phyloP scores from a whole-genome alignment of 176 grass and related monocot genomes.

The Oryza meridionalis region DNA sequence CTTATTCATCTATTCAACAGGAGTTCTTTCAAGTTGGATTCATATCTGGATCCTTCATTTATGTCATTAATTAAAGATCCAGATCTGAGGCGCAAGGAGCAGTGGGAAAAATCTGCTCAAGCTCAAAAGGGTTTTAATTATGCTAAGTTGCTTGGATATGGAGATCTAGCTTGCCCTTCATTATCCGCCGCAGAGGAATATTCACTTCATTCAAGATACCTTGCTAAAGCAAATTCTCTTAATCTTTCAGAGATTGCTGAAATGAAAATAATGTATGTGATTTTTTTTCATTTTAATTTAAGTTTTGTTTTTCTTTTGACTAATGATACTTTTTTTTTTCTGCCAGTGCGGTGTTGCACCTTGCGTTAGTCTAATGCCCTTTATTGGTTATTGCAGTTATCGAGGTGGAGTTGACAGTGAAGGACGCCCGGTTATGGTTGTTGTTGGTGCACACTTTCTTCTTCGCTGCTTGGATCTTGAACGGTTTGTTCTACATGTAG shows the following conservation, averaged over 20 bases:
- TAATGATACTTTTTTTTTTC: neutral
- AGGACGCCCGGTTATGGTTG: slow-evolving; percentile 86
- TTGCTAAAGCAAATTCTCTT: slow-evolving; percentile 95
- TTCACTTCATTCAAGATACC: slow-evolving; percentile 96
- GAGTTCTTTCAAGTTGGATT: slow-evolving; percentile 82
- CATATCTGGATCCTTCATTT: slow-evolving; percentile 87
- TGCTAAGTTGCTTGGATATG: slow-evolving; percentile 88
- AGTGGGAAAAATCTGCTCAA: slow-evolving; percentile 80
- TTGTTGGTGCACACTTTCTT: slow-evolving; percentile 98
- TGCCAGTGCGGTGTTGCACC: neutral
- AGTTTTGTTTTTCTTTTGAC: slow-evolving; percentile 16
- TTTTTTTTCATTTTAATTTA: slow-evolving; percentile 18
- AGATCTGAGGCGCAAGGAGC: slow-evolving; percentile 71
- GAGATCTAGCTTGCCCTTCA: slow-evolving; percentile 77
- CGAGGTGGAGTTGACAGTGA: slow-evolving; percentile 87
- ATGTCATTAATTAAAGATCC: slow-evolving; percentile 99
- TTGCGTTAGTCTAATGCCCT: slow-evolving; percentile 26
- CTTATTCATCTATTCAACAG: slow-evolving; percentile 54
- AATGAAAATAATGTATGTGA: slow-evolving; percentile 96
- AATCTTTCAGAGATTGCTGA: slow-evolving; percentile 98
- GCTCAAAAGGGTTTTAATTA: slow-evolving; percentile 91
- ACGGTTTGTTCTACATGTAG: slow-evolving; percentile 88
- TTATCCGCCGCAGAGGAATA: slow-evolving; percentile 96
- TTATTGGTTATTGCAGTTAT: slow-evolving; percentile 60
- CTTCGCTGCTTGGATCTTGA: slow-evolving; percentile 93